Percentiles rank a stretch among this genome's conserved stretches.
These are phyloP conservation scores for Colletotrichum coccodes DNA, from an alignment of 2,329 filamentous ascomycete species.

Conservation along the genomic window DNA sequence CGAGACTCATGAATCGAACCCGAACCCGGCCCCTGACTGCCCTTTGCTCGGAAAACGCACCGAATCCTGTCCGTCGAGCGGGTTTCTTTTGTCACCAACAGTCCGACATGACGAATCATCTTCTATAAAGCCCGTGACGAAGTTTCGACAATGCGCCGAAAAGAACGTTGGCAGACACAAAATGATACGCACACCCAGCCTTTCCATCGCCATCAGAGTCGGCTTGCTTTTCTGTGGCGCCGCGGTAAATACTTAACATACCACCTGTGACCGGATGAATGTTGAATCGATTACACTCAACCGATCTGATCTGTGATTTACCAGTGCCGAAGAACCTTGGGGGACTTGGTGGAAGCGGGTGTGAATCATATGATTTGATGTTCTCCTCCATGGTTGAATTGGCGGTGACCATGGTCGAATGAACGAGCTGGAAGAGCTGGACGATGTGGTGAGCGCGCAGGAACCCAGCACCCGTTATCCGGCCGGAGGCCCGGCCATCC, in stretches of 20 bases:
- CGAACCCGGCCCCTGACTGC: neutral
- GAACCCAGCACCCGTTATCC: constrained; percentile 13
- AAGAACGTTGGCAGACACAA: no score
- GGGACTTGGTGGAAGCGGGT: neutral
- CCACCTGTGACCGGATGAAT: neutral
- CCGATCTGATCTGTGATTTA: constrained; percentile 18
- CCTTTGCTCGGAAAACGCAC: neutral
- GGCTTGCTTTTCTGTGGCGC: neutral
- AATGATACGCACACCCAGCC: neutral
- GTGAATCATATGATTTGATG: neutral
- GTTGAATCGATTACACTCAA: neutral
- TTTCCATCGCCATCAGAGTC: neutral
- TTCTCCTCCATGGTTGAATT: neutral
- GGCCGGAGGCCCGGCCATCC: constrained; percentile 12
- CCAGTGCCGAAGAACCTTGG: neutral
- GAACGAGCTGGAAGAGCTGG: constrained; percentile 1
- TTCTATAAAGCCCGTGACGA: neutral
- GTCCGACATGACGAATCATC: neutral
- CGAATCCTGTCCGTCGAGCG: neutral
- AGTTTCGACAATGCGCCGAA: neutral
- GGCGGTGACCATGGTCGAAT: constrained; percentile 21
- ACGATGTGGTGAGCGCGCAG: constrained; percentile 3
- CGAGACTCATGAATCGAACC: constrained; percentile 8
- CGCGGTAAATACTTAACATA: neutral
- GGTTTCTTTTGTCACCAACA: neutral